Evolutionary conservation across 176 grass and related monocot species (phyloP), one percentile per base, ranked within the genome.

Genomic region (Chrysopogon serrulatus): DNA sequence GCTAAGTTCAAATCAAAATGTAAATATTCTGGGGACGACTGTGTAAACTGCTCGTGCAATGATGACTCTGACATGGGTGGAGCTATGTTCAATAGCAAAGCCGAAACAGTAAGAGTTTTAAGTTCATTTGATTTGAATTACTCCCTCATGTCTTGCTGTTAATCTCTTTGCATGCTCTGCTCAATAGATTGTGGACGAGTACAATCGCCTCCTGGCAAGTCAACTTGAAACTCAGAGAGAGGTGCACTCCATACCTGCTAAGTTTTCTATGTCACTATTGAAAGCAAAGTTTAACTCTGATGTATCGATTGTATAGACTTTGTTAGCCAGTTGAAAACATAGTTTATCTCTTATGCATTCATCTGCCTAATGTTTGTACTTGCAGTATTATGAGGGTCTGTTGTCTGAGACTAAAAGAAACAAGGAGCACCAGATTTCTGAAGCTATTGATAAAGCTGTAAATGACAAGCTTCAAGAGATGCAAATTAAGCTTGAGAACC

Each of bases 151-250:
- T 45, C 37, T 72, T 60, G 2, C 80, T 71, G 23, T 30, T 77
- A 70, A 76, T 77, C 27, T 81, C 76, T 17, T 72, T 49, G 21
- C 3, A 9, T 70, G 24, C 69, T 68, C 12, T 43, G 65, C 32
- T 78, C 61, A 89, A 86, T 74, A 98, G 95, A 91, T 98, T 27
- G 88, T 95, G 68, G 95, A 95, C 70, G 92, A 98, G 73, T 95
- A 98, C 75, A 95, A 95, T 71, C 78, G 80, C 31, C 90, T 95
- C 81, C 87, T 98, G 53, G 88, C 86, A 76, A 90, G 90, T 51
- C 90, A 98, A 67, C 92, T 98, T 12, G 88, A 95, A 91, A 95
- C 85, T 83, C 90, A 98, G 87, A 84, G 85, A 87, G 84, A 95
- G 92, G 95, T 98, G 86, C 11, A 59, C 4, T 61, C 53, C 64